phyloP scores from a whole-genome alignment of 371 early-diverging fungal genomes.

The Capillidium heterosporum region DNA sequence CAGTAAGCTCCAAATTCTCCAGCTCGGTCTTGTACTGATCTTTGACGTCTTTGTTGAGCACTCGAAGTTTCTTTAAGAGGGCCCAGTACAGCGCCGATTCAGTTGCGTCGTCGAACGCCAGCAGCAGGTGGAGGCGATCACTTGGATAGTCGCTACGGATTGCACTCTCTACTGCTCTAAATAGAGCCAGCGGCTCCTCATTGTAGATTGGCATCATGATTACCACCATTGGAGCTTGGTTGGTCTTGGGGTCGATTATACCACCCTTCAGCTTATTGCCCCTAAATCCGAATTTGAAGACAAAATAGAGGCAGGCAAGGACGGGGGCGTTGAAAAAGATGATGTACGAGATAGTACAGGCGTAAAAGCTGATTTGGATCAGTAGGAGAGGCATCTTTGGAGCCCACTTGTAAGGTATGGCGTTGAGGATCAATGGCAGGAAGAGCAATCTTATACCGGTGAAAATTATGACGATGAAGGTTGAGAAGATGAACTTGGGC shows the following conservation, averaged over 20 bases:
- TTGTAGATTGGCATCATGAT: slow-evolving; percentile 7
- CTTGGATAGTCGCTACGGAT: slow-evolving; percentile 4
- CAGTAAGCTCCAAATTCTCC: background rate
- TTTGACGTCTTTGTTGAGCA: background rate
- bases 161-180: slow-evolving; percentile 2
- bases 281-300: slow-evolving; percentile 1
- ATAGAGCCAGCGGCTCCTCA: background rate
- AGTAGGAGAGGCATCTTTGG: background rate
- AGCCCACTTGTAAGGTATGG: slow-evolving; percentile 1
- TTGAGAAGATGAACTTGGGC: background rate
- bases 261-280: slow-evolving; percentile 4
- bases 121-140: background rate
- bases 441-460: slow-evolving; percentile 2
- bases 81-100: slow-evolving; percentile 5
- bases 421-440: slow-evolving; percentile 1
- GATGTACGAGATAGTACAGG: slow-evolving; percentile 6
- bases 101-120: slow-evolving; percentile 3
- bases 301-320: slow-evolving; percentile 1
- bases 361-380: slow-evolving; percentile 3
- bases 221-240: background rate
- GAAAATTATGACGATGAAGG: background rate
- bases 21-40: background rate
- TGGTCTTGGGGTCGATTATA: background rate
- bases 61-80: background rate
- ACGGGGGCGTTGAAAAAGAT: slow-evolving; percentile 3